phyloP scores from a whole-genome alignment of 1,139 yeast species.

The Magnusiomyces tetraspermus region DNA sequence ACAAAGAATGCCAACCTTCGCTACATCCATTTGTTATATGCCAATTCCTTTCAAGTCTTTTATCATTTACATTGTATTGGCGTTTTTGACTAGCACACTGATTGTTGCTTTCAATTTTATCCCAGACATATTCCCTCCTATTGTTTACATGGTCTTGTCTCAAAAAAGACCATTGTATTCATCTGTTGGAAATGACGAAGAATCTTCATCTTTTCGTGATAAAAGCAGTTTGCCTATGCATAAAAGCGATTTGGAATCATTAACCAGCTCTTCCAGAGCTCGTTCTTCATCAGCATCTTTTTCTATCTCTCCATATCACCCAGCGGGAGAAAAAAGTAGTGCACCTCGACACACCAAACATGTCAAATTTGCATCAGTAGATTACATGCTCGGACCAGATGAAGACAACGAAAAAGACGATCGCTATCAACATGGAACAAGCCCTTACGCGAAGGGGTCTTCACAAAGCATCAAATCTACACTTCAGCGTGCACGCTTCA shows the following conservation, averaged over 20 bases:
- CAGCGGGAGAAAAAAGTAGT: too few relatives aligned
- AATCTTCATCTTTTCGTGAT: neutral
- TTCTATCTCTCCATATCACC: too few relatives aligned
- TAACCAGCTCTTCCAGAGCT: neutral
- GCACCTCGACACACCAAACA: too few relatives aligned
- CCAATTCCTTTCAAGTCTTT: constrained; percentile 58
- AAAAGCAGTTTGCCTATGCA: neutral
- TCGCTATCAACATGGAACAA: too few relatives aligned
- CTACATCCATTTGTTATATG: constrained; percentile 50
- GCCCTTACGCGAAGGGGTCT: too few relatives aligned
- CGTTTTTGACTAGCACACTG: constrained; percentile 16
- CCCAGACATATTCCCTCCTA: constrained; percentile 15
- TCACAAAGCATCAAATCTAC: too few relatives aligned
- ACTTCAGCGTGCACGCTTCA: constrained; percentile 3
- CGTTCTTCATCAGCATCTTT: too few relatives aligned
- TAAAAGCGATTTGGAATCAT: neutral
- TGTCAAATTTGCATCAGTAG: too few relatives aligned
- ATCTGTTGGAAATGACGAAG: neutral
- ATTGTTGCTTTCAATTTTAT: constrained; percentile 15
- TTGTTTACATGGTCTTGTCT: neutral
- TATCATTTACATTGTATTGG: constrained; percentile 24
- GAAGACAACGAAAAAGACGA: too few relatives aligned
- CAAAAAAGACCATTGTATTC: neutral
- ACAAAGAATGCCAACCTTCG: constrained; percentile 8
- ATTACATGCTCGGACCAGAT: too few relatives aligned